These are phyloP conservation scores for Pichia nakasei DNA, from an alignment of 805 yeast genomes.

Conservation along the genomic window DNA sequence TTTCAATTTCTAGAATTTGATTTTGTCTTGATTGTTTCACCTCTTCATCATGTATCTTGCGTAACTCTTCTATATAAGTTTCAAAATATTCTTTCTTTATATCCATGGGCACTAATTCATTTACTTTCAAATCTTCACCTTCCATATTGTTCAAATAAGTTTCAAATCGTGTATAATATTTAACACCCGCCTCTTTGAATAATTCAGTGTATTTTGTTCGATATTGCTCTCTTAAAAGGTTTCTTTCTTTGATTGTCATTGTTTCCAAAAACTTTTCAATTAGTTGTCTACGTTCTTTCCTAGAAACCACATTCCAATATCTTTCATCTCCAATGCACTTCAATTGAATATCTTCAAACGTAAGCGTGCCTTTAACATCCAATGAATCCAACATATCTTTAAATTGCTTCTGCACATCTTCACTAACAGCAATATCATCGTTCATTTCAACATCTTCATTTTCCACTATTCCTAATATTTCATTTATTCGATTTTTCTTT, in stretches of 20 bases:
- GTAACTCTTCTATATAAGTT: neutral
- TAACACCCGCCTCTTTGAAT: slow-evolving; percentile 35
- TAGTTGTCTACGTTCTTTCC: slow-evolving; percentile 47
- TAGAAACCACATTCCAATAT: slow-evolving; percentile 60
- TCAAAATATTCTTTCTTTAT: slow-evolving; percentile 35
- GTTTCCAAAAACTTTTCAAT: slow-evolving; percentile 59
- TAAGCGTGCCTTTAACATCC: slow-evolving; percentile 65
- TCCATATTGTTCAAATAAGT: slow-evolving; percentile 29
- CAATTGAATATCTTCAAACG: slow-evolving; percentile 59
- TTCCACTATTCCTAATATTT: neutral
- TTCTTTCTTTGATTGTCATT: slow-evolving; percentile 40
- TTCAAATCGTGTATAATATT: slow-evolving; percentile 56
- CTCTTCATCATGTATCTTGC: slow-evolving; percentile 33
- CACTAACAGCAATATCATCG: neutral
- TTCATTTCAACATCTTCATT: neutral
- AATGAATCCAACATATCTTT: slow-evolving; percentile 42
- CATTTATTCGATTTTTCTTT: neutral
- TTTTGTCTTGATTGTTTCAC: slow-evolving; percentile 8
- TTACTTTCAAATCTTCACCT: slow-evolving; percentile 15
- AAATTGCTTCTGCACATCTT: slow-evolving; percentile 29
- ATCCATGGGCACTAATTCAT: slow-evolving; percentile 32
- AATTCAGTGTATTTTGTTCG: slow-evolving; percentile 43
- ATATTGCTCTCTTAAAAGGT: slow-evolving; percentile 48
- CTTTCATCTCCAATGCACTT: slow-evolving; percentile 47
- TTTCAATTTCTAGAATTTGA: neutral